These are phyloP conservation scores for Oleoguttula mirabilis DNA, from an alignment of 495 filamentous ascomycete species.

Conservation along the genomic window DNA sequence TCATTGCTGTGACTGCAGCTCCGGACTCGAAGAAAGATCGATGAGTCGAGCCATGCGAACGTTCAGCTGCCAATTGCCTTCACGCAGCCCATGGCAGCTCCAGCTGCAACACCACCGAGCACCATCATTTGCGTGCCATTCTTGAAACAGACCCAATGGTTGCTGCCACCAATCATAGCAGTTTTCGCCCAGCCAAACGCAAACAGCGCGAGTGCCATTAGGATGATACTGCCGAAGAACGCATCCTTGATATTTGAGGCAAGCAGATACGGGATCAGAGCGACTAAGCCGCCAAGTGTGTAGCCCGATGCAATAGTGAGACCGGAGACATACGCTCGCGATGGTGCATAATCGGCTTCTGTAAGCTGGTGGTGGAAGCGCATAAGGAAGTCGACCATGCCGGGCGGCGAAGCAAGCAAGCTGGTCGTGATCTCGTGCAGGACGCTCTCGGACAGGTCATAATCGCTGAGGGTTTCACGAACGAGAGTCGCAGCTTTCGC, in stretches of 20 bases:
- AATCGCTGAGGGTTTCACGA: slow-evolving; percentile 1
- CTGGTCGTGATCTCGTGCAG: background rate
- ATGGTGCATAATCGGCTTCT: slow-evolving; percentile 9
- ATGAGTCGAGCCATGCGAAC: background rate
- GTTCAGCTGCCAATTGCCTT: slow-evolving; percentile 37
- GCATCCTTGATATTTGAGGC: slow-evolving; percentile 39
- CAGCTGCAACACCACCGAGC: slow-evolving; percentile 53
- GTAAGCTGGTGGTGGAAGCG: slow-evolving; percentile 14
- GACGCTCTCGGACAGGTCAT: slow-evolving; percentile 10
- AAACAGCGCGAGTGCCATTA: slow-evolving; percentile 60
- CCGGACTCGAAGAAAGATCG: slow-evolving; percentile 3
- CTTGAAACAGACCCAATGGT: slow-evolving; percentile 29
- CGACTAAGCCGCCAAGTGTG: slow-evolving; percentile 60
- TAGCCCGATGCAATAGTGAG: slow-evolving; percentile 56
- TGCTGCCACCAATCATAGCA: slow-evolving; percentile 37
- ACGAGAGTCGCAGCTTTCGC: slow-evolving; percentile 6
- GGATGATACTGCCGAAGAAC: slow-evolving; percentile 53
- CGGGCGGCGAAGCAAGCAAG: background rate
- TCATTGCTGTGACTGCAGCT: background rate
- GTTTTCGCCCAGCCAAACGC: slow-evolving; percentile 64
- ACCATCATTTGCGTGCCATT: slow-evolving; percentile 53
- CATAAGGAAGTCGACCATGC: slow-evolving; percentile 20
- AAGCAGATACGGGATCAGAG: slow-evolving; percentile 67
- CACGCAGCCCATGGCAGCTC: slow-evolving; percentile 54
- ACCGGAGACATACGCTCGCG: slow-evolving; percentile 26